Percentiles rank a stretch among this genome's conserved stretches.
These are phyloP conservation scores for Kodamaea jinghongensis DNA, from an alignment of 805 yeast species.

Conservation along the genomic window DNA sequence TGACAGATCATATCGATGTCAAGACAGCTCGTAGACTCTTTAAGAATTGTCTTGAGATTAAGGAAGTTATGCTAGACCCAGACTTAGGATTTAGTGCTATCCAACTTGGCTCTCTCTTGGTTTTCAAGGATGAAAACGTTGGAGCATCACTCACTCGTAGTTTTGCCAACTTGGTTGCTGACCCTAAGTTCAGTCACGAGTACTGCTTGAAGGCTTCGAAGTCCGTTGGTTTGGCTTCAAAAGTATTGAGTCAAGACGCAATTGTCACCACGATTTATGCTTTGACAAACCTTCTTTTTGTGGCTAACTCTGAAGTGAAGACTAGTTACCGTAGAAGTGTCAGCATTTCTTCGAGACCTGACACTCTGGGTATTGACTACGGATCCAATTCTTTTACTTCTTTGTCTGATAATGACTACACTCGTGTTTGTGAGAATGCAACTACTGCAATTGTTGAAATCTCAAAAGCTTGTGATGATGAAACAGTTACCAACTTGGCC, in stretches of 20 bases:
- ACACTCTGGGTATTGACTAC: neutral
- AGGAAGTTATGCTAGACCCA: slow-evolving; percentile 52
- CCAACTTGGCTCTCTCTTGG: slow-evolving; percentile 56
- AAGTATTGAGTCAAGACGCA: slow-evolving; percentile 72
- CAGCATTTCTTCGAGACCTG: slow-evolving; percentile 2
- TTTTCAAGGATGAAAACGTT: slow-evolving; percentile 37
- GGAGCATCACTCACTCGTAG: slow-evolving; percentile 41
- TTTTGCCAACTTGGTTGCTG: slow-evolving; percentile 53
- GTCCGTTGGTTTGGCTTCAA: slow-evolving; percentile 64
- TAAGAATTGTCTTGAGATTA: slow-evolving; percentile 49
- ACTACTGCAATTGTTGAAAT: slow-evolving; percentile 66
- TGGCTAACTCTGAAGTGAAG: slow-evolving; percentile 31
- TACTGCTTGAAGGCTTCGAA: slow-evolving; percentile 54
- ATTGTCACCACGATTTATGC: slow-evolving; percentile 83
- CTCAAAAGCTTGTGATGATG: slow-evolving; percentile 63
- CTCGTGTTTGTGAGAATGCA: slow-evolving; percentile 57
- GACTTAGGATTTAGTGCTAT: slow-evolving; percentile 50
- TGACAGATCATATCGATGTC: slow-evolving; percentile 44
- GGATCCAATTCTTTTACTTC: slow-evolving; percentile 5
- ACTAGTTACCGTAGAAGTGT: slow-evolving; percentile 6
- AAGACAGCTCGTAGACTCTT: slow-evolving; percentile 45
- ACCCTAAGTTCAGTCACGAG: slow-evolving; percentile 45
- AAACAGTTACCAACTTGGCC: slow-evolving; percentile 70
- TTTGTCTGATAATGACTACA: slow-evolving; percentile 21
- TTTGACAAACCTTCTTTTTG: slow-evolving; percentile 67